phyloP scores from a whole-genome alignment of 345 rosid species.

The Heritiera littoralis region DNA sequence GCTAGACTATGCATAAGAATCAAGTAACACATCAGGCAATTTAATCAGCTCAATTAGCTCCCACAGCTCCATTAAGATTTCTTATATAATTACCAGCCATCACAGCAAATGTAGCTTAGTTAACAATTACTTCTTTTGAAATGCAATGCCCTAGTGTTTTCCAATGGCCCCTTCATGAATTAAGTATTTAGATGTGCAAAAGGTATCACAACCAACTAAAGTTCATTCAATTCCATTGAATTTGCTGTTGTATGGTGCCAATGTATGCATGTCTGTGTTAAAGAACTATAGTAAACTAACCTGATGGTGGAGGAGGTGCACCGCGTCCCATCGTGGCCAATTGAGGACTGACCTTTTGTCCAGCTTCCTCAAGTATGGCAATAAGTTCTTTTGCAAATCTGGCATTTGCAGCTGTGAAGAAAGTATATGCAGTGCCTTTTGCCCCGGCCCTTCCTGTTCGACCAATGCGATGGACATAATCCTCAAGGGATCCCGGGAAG shows the following conservation, averaged over 20 bases:
- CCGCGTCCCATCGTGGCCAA: conserved; percentile 96
- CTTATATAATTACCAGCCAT: neutral
- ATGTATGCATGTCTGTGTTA: neutral
- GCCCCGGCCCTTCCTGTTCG: conserved; percentile 99
- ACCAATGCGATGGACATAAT: conserved; percentile 97
- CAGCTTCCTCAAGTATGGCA: conserved; percentile 91
- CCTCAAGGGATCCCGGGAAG: conserved; percentile 98
- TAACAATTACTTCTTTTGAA: neutral
- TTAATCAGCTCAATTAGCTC: neutral
- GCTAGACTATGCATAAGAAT: neutral
- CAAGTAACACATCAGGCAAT: neutral
- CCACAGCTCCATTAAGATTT: neutral
- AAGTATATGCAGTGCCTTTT: conserved; percentile 96
- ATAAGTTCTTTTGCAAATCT: conserved; percentile 93
- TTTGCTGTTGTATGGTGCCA: neutral
- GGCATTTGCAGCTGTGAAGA: conserved; percentile 96
- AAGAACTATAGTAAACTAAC: conserved; percentile 41
- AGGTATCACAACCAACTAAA: neutral
- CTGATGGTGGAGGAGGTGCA: conserved; percentile 87
- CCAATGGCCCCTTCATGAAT: neutral
- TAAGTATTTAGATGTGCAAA: neutral
- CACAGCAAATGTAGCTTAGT: neutral
- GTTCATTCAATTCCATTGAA: neutral
- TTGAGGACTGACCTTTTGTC: conserved; percentile 88
- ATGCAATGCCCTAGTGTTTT: neutral